Base-by-base conservation (phyloP, 164 flowering plant species). In the Paratinospora sagittata region DNA sequence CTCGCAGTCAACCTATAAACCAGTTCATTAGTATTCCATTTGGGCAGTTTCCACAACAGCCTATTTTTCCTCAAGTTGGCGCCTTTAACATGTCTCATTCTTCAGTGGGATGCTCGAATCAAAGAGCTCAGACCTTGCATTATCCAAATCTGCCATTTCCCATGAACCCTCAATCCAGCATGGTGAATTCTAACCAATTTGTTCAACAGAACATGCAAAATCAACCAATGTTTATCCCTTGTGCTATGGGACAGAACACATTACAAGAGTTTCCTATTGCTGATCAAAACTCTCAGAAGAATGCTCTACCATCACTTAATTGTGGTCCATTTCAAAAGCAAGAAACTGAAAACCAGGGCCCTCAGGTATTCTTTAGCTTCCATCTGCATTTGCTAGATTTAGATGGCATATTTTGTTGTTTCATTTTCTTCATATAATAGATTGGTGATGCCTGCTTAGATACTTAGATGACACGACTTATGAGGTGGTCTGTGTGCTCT, bases 301-400 rank as follows among this genome's bases (percentile, higher is more conserved):
- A 61, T 26, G 47, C 65, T 12, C 24, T 34, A 52, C 49, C 69
- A 19, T 66, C 69, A 37, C 66, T 14, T 70, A 43, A 33, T 17
- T 5, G n/a, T 43, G 67, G 68, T 63, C 62, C 62, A 55, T 7
- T 36, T 52, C 74, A 65, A 65, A 72, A 37, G 37, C 70, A 72
- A 64, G 49, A 66, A 36, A 23, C 52, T 33, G 69, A 52, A 43
- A 65, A 55, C 60, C 73, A 72, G 55, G 19, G 0, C 34, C 58
- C 69, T 65, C 74, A 65, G 74, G 74, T 72, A 72, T 37, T n/a
- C 4, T 30, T 30, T 30, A 30, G 2, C 34, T 30, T 4, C 47
- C 27, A 14, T 26, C 0, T 45, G 14, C 13, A 12, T 64, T 63
- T 47, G 1, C 37, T 41, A 21, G 8, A 55, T 55, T 3, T n/a